These are phyloP conservation scores for Penicillium nordicum DNA, from an alignment of 2,329 filamentous ascomycete species.

Conservation along the genomic window DNA sequence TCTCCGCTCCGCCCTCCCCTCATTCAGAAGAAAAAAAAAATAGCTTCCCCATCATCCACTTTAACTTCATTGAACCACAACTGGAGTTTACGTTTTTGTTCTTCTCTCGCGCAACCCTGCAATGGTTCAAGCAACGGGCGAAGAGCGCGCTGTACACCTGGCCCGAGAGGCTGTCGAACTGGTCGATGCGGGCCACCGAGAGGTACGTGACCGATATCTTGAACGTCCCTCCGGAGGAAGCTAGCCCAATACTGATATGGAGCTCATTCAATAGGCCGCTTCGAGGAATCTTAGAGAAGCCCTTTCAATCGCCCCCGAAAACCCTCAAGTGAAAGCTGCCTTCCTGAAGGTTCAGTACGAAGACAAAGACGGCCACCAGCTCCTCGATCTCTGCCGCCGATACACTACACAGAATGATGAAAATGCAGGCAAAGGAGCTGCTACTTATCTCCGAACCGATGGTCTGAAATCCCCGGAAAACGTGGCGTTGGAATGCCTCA, in stretches of 20 bases:
- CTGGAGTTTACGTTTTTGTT: not conserved
- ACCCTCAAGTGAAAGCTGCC: constrained; percentile 44
- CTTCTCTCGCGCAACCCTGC: constrained; percentile 26
- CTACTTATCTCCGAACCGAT: constrained; percentile 42
- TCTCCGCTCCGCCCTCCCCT: constrained; percentile 14
- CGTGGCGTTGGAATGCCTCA: constrained; percentile 43
- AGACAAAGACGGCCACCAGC: constrained; percentile 41
- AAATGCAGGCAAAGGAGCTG: constrained; percentile 44
- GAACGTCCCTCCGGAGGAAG: not conserved
- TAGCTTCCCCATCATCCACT: constrained; percentile 1
- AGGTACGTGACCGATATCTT: constrained; percentile 33
- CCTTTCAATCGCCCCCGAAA: constrained; percentile 46
- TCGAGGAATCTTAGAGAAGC: constrained; percentile 49
- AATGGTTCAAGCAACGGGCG: constrained; percentile 43
- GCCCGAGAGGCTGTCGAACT: constrained; percentile 48
- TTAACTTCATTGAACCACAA: not conserved
- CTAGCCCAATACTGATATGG: not conserved
- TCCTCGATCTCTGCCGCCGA: constrained; percentile 45
- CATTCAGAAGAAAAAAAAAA: constrained; percentile 14
- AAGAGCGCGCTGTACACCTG: constrained; percentile 46
- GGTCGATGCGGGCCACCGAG: constrained; percentile 44
- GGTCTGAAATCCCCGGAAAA: constrained; percentile 43
- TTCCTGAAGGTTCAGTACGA: constrained; percentile 45
- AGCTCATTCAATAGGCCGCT: constrained; percentile 36
- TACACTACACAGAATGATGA: constrained; percentile 43